These are phyloP conservation scores for Ambispora gerdemannii DNA, from an alignment of 192 early-diverging fungal species.

Conservation along the genomic window DNA sequence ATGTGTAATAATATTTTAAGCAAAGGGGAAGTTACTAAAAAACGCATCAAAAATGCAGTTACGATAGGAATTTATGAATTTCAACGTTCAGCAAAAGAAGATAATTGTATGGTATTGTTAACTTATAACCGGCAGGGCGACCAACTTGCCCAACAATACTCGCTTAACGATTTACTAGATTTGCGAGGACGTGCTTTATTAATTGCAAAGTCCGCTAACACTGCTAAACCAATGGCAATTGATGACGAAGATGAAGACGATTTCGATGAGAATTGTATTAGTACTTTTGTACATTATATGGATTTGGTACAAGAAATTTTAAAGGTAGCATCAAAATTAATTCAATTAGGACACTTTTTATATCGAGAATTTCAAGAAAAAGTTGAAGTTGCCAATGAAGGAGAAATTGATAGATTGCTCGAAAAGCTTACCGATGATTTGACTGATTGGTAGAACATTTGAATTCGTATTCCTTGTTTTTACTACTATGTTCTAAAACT, in stretches of 20 bases:
- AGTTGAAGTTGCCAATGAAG: background rate
- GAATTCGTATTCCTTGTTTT: background rate
- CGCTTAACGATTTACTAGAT: constrained; percentile 23
- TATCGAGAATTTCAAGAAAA: constrained; percentile 21
- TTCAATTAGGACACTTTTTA: constrained; percentile 31
- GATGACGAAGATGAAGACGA: background rate
- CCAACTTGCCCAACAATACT: background rate
- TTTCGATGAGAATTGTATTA: too few species aligned
- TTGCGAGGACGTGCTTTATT: constrained; percentile 30
- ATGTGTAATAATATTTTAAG: constrained; percentile 26
- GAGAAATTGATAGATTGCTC: constrained; percentile 2
- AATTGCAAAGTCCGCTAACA: constrained; percentile 11
- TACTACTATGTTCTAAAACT: too few species aligned
- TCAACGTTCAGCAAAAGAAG: background rate
- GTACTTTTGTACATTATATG: constrained; percentile 26
- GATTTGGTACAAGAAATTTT: constrained; percentile 27
- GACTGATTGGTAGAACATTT: constrained; percentile 26
- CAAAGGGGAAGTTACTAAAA: constrained; percentile 25
- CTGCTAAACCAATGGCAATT: background rate
- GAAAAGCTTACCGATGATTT: constrained; percentile 13
- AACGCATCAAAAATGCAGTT: constrained; percentile 27
- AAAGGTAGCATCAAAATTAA: constrained; percentile 8
- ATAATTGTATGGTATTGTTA: constrained; percentile 17
- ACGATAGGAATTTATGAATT: constrained; percentile 25
- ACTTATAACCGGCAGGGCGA: background rate